phyloP scores from a whole-genome alignment of 1,139 yeast species.

The Suhomyces ambrosiae region DNA sequence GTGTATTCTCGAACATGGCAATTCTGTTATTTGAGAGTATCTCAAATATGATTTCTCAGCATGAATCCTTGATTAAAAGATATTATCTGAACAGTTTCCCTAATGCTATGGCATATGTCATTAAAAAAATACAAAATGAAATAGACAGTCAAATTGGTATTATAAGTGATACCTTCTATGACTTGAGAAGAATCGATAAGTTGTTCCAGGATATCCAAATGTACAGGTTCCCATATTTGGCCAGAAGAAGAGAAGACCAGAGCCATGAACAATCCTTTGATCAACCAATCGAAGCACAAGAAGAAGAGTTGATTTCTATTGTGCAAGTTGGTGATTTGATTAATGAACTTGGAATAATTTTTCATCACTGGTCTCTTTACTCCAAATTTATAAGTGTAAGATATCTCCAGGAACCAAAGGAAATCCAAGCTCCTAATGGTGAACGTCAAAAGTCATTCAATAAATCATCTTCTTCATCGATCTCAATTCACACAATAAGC shows the following conservation, averaged over 20 bases:
- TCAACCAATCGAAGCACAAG: conserved; percentile 10
- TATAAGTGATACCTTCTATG: conserved; percentile 84
- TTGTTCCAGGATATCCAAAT: conserved; percentile 56
- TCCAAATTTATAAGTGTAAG: conserved; percentile 71
- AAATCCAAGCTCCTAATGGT: neutral
- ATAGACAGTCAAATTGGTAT: conserved; percentile 90
- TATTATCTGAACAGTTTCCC: conserved; percentile 61
- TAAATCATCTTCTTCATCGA: conserved; percentile 1
- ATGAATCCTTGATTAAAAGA: conserved; percentile 71
- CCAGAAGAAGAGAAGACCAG: conserved; percentile 25
- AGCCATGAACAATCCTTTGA: conserved; percentile 7
- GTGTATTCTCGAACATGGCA: conserved; percentile 66
- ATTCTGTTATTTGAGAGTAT: conserved; percentile 82
- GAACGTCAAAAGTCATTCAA: neutral
- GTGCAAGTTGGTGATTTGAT: conserved; percentile 59
- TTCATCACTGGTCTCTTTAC: conserved; percentile 88
- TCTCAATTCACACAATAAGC: conserved; percentile 1
- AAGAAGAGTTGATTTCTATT: conserved; percentile 43
- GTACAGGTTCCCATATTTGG: conserved; percentile 57
- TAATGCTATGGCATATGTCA: conserved; percentile 64
- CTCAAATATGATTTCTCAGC: conserved; percentile 83
- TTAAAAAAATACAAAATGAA: conserved; percentile 77
- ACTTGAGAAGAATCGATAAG: conserved; percentile 61
- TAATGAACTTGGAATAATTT: conserved; percentile 70
- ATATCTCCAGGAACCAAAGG: conserved; percentile 26